Conservation (phyloP, 164 flowering plant species). For the Warburgia ugandensis region DNA sequence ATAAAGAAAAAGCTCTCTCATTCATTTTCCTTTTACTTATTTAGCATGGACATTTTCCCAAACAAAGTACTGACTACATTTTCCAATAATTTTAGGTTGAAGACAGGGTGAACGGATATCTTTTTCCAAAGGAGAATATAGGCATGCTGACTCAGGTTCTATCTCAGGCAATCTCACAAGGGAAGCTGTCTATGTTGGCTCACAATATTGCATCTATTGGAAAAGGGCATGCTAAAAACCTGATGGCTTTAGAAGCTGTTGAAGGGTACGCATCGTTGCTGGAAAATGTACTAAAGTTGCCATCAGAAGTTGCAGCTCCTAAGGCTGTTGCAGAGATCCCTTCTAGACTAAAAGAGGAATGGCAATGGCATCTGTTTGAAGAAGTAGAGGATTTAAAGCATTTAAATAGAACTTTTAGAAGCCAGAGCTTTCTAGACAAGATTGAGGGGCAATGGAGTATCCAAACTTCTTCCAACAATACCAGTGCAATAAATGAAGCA, state of each 20-base stretch:
- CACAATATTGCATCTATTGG: slow-evolving; percentile 54
- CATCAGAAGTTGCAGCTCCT: slow-evolving; percentile 78
- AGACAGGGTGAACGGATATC: slow-evolving; percentile 82
- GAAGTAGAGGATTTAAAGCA: slow-evolving; percentile 19
- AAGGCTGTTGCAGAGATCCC: slow-evolving; percentile 44
- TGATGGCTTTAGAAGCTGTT: slow-evolving; percentile 61
- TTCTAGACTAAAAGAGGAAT: slow-evolving; percentile 41
- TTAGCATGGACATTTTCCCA: not conserved
- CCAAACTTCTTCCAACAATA: slow-evolving; percentile 15
- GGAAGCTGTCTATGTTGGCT: slow-evolving; percentile 59
- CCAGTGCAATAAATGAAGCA: slow-evolving; percentile 26
- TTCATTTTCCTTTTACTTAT: not conserved
- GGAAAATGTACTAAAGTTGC: slow-evolving; percentile 56
- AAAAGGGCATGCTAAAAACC: slow-evolving; percentile 53
- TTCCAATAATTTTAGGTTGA: slow-evolving; percentile 53
- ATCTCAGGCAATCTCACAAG: slow-evolving; percentile 45
- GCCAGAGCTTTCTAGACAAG: slow-evolving; percentile 36
- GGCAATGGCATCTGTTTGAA: slow-evolving; percentile 79
- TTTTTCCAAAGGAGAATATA: slow-evolving; percentile 72
- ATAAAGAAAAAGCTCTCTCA: not conserved
- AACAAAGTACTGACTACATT: slow-evolving; percentile 24
- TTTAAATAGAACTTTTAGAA: slow-evolving; percentile 28
- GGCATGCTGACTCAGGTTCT: slow-evolving; percentile 42
- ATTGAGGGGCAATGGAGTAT: slow-evolving; percentile 42
- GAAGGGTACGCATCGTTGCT: slow-evolving; percentile 73